A percentile compares a stretch with the other conserved stretches of the same genome.
phyloP scores from a whole-genome alignment of 768 basidiomycete genomes.

The Aureoboletus auriporus region DNA sequence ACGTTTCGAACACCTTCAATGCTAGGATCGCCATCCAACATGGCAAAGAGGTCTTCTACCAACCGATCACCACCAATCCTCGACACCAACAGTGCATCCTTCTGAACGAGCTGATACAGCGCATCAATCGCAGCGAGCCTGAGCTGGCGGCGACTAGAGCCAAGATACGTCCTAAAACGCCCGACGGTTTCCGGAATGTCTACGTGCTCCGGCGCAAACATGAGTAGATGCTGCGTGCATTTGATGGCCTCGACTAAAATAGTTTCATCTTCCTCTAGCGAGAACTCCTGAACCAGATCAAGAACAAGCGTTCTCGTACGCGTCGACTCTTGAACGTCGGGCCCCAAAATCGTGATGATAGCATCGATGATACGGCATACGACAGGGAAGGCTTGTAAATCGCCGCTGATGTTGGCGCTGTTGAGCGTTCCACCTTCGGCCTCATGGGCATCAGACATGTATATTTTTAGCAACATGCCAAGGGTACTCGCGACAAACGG shows the following conservation, averaged over 20 bases:
- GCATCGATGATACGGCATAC: slow-evolving; percentile 92
- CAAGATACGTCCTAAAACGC: slow-evolving; percentile 74
- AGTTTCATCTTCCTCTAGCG: slow-evolving; percentile 80
- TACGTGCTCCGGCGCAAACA: slow-evolving; percentile 87
- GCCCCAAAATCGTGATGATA: slow-evolving; percentile 89
- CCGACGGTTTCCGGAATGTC: slow-evolving; percentile 76
- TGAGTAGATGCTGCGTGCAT: slow-evolving; percentile 94
- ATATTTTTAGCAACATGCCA: slow-evolving; percentile 87
- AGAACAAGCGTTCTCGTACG: slow-evolving; percentile 77
- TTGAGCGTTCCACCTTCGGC: slow-evolving; percentile 82
- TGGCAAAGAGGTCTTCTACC: slow-evolving; percentile 91
- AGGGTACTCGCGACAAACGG: slow-evolving; percentile 86
- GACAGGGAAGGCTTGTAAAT: slow-evolving; percentile 87
- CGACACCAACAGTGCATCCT: slow-evolving; percentile 88
- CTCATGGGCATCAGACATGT: slow-evolving; percentile 88
- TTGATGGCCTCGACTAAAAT: slow-evolving; percentile 92
- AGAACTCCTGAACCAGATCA: slow-evolving; percentile 82
- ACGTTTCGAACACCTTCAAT: slow-evolving; percentile 93
- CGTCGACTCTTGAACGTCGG: slow-evolving; percentile 88
- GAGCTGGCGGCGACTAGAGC: slow-evolving; percentile 76
- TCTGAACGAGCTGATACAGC: slow-evolving; percentile 94
- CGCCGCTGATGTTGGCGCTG: slow-evolving; percentile 84
- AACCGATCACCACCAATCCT: slow-evolving; percentile 90
- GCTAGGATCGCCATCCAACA: slow-evolving; percentile 92
- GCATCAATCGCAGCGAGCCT: slow-evolving; percentile 95